Evolutionary conservation across 164 flowering plant genomes (phyloP).

Genomic region (Dillenia suffruticosa): DNA sequence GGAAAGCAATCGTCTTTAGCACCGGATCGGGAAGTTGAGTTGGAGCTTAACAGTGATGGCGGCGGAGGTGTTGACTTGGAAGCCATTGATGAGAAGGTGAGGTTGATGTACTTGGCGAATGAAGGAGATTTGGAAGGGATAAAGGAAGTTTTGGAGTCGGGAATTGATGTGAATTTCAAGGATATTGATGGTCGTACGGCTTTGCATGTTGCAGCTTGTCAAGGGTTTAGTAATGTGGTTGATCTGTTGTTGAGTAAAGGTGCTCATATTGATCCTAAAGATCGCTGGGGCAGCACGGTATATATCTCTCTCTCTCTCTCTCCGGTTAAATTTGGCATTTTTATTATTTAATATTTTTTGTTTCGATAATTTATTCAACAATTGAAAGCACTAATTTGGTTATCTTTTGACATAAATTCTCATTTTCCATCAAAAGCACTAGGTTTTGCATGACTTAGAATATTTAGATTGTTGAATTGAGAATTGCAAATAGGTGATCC

Average conservation of each 20-base stretch:
- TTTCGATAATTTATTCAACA: no score
- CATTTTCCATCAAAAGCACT: no score
- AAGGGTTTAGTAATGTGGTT: constrained; percentile 60
- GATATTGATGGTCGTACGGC: constrained; percentile 81
- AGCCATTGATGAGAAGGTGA: constrained; percentile 41
- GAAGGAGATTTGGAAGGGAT: constrained; percentile 81
- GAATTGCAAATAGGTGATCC: no score
- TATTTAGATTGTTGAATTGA: no score
- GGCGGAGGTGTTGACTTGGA: constrained; percentile 17
- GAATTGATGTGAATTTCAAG: constrained; percentile 56
- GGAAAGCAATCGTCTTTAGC: constrained; percentile 74
- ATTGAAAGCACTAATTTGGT: no score
- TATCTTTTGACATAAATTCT: no score
- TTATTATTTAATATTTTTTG: background rate
- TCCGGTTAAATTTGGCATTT: background rate
- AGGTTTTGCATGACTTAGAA: no score
- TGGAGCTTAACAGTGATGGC: background rate
- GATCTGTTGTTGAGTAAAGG: constrained; percentile 44
- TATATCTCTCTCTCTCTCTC: background rate
- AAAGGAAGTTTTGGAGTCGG: constrained; percentile 57
- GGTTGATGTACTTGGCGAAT: constrained; percentile 66
- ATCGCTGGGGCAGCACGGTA: constrained; percentile 97
- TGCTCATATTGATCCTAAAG: constrained; percentile 64
- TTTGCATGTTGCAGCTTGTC: constrained; percentile 84
- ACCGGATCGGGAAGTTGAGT: constrained; percentile 31